Evolutionary conservation across 352 stramenopile genomes (phyloP), one percentile per base, ranked within the genome.

Genomic region (Globisporangium nodosum): DNA sequence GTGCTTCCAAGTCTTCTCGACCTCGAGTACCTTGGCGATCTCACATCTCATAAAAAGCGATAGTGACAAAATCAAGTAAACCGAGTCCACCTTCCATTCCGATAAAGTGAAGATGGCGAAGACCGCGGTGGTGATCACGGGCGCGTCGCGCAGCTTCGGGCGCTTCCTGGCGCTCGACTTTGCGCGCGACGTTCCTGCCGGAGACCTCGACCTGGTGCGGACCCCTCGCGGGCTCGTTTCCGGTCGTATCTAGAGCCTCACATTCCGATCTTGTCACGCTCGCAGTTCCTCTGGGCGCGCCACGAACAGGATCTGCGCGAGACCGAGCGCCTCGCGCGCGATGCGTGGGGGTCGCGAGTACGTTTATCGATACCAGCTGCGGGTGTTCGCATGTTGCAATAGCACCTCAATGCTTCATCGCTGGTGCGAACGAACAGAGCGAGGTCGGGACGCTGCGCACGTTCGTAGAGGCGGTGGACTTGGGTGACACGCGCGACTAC

Each of bases 61-160:
- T 37, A 37, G 33, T 37, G 42, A 47, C 42, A 47, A 47, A 47
- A 47, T 7, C 42, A 9, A 47, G 42, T 7, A 15, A 20, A 20
- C 16, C n/a, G 16, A 21, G 18, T 16, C 8, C 3, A 20, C 9
- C 5, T 16, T 24, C 42, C 18, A 47, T 11, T 47, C 16, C 20
- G 49, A 27, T n/a, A 15, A 55, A 11, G 1, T 15, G 15, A 21
- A 2, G 9, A 52, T 52, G 48, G 18, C 13, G 30, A 31, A 12
- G 48, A 52, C 48, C 4, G 80, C 69, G 5, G 74, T 94, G 20
- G 54, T 96, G 43, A 63, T 96, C 24, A 96, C 88, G 0, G 88
- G 88, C 27, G 86, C 86, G n/a, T 93, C 80, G 56, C 71, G 82
- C n/a, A 80, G 86, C 68, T 95, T 93, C 63, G 88, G 88, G 3